These are phyloP conservation scores for Umbelopsis ramanniana DNA, from an alignment of 192 early-diverging fungal species.

Conservation along the genomic window DNA sequence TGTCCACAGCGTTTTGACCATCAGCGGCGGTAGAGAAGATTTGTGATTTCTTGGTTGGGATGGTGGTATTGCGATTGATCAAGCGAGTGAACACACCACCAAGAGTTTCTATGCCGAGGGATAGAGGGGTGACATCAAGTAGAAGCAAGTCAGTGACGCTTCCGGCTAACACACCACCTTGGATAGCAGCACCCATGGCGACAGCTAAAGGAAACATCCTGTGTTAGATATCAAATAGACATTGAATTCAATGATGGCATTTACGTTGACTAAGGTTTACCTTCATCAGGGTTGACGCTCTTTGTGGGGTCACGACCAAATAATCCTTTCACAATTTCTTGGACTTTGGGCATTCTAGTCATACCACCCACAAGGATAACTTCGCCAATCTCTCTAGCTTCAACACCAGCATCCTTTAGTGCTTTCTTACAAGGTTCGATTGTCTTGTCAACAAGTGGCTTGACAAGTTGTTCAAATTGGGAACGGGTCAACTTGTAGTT, in stretches of 20 bases:
- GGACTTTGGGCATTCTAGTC: slow-evolving; percentile 95
- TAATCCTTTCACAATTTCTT: slow-evolving; percentile 81
- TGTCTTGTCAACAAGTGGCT: slow-evolving; percentile 75
- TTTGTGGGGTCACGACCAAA: slow-evolving; percentile 92
- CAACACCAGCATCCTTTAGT: slow-evolving; percentile 82
- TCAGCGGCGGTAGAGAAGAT: slow-evolving; percentile 98
- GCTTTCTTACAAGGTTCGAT: slow-evolving; percentile 90
- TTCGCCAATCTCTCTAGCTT: slow-evolving; percentile 80
- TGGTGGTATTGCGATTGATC: slow-evolving; percentile 96
- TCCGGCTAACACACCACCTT: slow-evolving; percentile 93
- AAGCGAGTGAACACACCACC: slow-evolving; percentile 95
- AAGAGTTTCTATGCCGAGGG: slow-evolving; percentile 95
- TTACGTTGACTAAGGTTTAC: background rate
- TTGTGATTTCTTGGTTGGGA: slow-evolving; percentile 97
- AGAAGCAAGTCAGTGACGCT: slow-evolving; percentile 91
- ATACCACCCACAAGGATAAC: slow-evolving; percentile 97
- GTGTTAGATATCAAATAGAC: background rate
- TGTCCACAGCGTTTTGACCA: slow-evolving; percentile 92
- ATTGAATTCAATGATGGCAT: background rate
- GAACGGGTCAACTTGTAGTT: slow-evolving; percentile 83
- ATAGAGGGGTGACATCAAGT: slow-evolving; percentile 94
- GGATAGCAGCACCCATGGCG: slow-evolving; percentile 94
- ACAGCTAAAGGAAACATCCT: slow-evolving; percentile 57
- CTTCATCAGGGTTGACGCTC: slow-evolving; percentile 95
- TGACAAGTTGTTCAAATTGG: slow-evolving; percentile 80